Evolutionary conservation across 2,329 filamentous ascomycete species (phyloP).

Genomic region (Aureobasidium sp.): DNA sequence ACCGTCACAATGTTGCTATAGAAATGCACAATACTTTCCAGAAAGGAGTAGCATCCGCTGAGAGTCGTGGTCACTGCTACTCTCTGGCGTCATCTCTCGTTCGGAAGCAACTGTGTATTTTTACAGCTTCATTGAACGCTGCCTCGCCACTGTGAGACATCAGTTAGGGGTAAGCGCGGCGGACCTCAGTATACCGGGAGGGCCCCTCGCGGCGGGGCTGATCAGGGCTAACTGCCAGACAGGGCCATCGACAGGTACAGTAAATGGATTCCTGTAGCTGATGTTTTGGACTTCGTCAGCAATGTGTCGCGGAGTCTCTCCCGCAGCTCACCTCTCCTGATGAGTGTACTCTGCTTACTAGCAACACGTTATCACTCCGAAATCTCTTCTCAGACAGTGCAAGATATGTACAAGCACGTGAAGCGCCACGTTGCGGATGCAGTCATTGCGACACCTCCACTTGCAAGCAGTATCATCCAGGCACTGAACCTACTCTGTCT

Average conservation of each 20-base stretch:
- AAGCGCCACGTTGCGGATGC: slow-evolving; percentile 6
- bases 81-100: not conserved
- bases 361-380: not conserved
- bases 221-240: not conserved
- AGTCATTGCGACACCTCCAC: slow-evolving; percentile 3
- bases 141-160: no score
- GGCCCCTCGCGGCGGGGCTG: not conserved
- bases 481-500: slow-evolving; percentile 1
- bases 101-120: not conserved
- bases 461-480: not conserved
- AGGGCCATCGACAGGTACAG: slow-evolving; percentile 10
- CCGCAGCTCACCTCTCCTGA: not conserved
- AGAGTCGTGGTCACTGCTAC: not conserved
- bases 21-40: not conserved
- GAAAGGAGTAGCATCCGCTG: not conserved
- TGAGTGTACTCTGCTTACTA: slow-evolving; percentile 2
- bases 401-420: slow-evolving; percentile 5
- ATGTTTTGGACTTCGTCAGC: not conserved
- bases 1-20: not conserved
- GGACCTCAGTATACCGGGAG: not conserved
- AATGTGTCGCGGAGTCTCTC: not conserved
- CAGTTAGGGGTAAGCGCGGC: no score
- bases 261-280: not conserved
- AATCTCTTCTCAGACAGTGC: not conserved
- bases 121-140: not conserved